Base-by-base conservation (phyloP, 257 asterid species). In the Mitragyna speciosa region DNA sequence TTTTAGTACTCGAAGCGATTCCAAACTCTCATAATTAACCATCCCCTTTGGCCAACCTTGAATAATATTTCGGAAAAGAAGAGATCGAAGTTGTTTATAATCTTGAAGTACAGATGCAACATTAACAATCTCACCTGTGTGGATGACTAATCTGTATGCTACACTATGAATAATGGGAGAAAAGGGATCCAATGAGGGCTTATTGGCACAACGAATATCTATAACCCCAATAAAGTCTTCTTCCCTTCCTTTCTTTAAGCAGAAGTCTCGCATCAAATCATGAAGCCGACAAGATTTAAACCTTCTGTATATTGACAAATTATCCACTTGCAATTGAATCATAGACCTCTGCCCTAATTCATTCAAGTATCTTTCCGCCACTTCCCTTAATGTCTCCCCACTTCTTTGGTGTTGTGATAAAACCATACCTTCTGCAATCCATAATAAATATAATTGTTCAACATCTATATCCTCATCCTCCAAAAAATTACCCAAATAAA, bases 251-350 rank as follows among this genome's bases (percentile, higher is more conserved):
- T 78, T 82, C 16, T 70, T 41, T 30, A 83, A 59, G 51, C 86
- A 79, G 12, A 83, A 31, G 24, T 83, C 83, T 20, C 78, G 75
- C 83, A 83, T 71, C 69, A 83, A 28, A 76, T 79, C 83, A 59
- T 83, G 86, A 39, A 83, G 86, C 1, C 56, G 71, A 7, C 81
- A 83, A 0, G 48, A 70, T 7, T n/a, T 2, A 36, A 47, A 67
- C 51, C 33, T 65, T 2, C 45, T 65, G 12, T 5, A 16, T 16
- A 5, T 31, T 24, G 70, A 36, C n/a, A 41, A n/a, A 2, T 7
- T 7, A 24, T 66, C n/a, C 33, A 22, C 9, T 41, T 61, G 31
- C 39, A 79, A 41, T 64, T 83, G 82, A 81, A 81, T 79, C 73
- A 83, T 65, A 28, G 79, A 59, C 69, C 83, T 70, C 1, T 6